Percentiles rank a stretch among this genome's conserved stretches.
These are phyloP conservation scores for Schizonepeta tenuifolia DNA, from an alignment of 257 asterid species.

Conservation along the genomic window DNA sequence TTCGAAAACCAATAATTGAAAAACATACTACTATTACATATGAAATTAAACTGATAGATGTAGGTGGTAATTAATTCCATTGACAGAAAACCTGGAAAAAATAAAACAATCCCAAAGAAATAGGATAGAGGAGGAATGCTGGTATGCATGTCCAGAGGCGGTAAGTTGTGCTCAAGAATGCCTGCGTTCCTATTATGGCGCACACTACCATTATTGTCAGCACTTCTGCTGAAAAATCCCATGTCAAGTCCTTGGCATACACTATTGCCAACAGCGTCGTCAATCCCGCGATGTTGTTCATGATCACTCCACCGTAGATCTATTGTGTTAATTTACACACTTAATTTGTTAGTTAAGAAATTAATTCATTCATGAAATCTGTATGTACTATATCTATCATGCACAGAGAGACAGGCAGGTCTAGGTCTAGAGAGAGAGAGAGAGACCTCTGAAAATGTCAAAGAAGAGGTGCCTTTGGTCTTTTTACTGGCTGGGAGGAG, in stretches of 20 bases:
- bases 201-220: constrained; percentile 51
- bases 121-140: constrained; percentile 57
- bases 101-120: constrained; percentile 49
- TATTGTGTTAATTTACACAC: neutral
- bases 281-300: constrained; percentile 69
- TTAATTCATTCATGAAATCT: too few relatives aligned
- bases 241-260: constrained; percentile 56
- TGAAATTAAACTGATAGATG: neutral
- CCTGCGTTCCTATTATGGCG: constrained; percentile 47
- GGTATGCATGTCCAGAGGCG: constrained; percentile 58
- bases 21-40: too few relatives aligned
- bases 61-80: constrained; percentile 35
- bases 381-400: neutral
- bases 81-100: constrained; percentile 42
- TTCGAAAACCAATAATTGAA: too few relatives aligned
- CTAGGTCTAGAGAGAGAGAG: neutral
- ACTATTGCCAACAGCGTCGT: constrained; percentile 52
- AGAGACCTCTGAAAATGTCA: constrained; percentile 75
- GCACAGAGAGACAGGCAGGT: too few relatives aligned
- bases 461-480: constrained; percentile 55
- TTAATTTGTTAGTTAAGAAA: too few relatives aligned
- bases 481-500: constrained; percentile 58
- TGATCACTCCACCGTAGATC: constrained; percentile 41
- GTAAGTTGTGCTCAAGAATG: constrained; percentile 45
- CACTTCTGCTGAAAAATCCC: constrained; percentile 73